These are phyloP conservation scores for Porodaedalea pini DNA, from an alignment of 1,284 basidiomycete genomes.

Conservation along the genomic window DNA sequence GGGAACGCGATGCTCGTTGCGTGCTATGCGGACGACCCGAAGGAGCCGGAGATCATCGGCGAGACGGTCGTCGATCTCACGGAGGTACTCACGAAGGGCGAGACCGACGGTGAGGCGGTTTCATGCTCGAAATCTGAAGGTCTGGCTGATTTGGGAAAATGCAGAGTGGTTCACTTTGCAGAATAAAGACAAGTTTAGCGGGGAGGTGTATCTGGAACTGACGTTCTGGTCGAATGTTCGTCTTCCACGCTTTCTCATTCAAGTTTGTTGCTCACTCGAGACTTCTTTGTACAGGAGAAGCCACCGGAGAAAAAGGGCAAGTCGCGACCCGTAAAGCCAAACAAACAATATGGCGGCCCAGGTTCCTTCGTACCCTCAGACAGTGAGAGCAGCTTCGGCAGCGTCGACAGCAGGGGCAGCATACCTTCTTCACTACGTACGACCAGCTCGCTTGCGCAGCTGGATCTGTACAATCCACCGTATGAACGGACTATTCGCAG, in stretches of 20 bases:
- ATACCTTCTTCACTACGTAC: conserved; percentile 55
- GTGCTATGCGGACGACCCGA: conserved; percentile 93
- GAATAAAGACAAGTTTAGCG: conserved; percentile 89
- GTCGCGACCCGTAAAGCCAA: conserved; percentile 47
- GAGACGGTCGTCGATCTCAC: conserved; percentile 86
- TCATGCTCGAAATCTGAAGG: not conserved
- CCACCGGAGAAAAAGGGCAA: conserved; percentile 64
- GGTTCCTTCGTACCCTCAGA: conserved; percentile 66
- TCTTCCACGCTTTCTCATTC: conserved; percentile 25
- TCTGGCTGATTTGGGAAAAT: conserved; percentile 2
- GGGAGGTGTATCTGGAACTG: conserved; percentile 90
- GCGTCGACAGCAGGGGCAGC: conserved; percentile 38
- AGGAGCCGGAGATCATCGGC: conserved; percentile 95
- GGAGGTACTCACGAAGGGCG: conserved; percentile 89
- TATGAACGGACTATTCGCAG: conserved; percentile 46
- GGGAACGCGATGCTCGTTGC: conserved; percentile 77
- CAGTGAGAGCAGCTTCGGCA: conserved; percentile 35
- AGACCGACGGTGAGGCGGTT: conserved; percentile 81
- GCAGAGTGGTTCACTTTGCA: conserved; percentile 91
- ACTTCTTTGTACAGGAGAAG: conserved; percentile 59
- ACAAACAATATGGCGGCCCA: conserved; percentile 69
- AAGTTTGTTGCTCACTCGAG: not conserved
- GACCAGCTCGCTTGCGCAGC: conserved; percentile 53
- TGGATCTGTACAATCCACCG: conserved; percentile 71
- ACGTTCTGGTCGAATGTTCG: conserved; percentile 95